phyloP scores from a whole-genome alignment of 1,139 yeast genomes.

The Protomyces inundatus region DNA sequence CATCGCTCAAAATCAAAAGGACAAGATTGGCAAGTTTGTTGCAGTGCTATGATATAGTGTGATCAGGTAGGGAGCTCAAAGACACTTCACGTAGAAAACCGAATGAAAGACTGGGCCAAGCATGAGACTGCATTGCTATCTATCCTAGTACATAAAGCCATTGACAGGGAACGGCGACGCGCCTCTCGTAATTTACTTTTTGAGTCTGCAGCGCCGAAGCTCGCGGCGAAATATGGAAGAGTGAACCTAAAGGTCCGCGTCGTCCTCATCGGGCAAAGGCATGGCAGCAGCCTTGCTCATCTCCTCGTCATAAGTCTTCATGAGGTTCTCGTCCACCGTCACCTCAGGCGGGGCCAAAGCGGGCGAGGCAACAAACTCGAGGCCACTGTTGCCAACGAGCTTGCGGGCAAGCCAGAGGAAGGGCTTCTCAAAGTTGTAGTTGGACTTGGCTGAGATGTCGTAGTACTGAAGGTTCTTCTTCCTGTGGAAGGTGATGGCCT shows the following conservation, averaged over 20 bases:
- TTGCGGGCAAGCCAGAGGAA: conserved; percentile 99
- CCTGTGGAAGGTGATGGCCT: conserved; percentile 96
- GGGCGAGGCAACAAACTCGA: conserved; percentile 98
- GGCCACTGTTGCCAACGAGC: conserved; percentile 95
- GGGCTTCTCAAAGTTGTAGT: conserved; percentile 99
- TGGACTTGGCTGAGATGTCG: conserved; percentile 98
- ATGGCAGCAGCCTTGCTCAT: conserved; percentile 99
- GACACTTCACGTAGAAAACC: too few relatives aligned
- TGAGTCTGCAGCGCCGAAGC: too few relatives aligned
- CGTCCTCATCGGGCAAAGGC: conserved; percentile 99
- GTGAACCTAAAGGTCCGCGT: conserved; percentile 77
- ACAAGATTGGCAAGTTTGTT: conserved; percentile 42
- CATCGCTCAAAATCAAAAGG: conserved; percentile 48
- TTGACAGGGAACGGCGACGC: neutral
- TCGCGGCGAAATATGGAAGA: neutral
- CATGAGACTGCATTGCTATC: neutral
- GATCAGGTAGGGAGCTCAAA: too few relatives aligned
- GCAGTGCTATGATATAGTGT: conserved; percentile 37
- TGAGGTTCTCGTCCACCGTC: conserved; percentile 88
- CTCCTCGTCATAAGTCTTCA: conserved; percentile 98
- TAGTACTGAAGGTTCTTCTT: conserved; percentile 99
- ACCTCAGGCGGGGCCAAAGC: conserved; percentile 99
- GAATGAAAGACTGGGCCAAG: neutral
- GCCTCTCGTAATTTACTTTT: neutral
- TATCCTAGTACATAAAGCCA: neutral